These are phyloP conservation scores for Inosperma sp. DNA, from an alignment of 768 basidiomycete species.

Conservation along the genomic window DNA sequence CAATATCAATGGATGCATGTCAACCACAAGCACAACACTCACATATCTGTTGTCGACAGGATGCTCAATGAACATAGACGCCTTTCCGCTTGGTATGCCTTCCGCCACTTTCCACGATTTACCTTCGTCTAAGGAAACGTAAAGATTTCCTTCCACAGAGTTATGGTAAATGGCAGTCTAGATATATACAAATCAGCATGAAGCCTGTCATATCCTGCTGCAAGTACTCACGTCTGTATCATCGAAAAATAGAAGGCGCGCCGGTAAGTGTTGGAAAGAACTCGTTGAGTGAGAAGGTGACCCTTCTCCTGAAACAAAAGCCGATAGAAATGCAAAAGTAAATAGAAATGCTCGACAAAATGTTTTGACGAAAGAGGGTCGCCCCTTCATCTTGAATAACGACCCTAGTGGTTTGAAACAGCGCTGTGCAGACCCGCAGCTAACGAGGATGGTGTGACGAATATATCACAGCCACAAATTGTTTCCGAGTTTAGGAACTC, in stretches of 20 bases:
- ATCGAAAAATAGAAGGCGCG: conserved; percentile 85
- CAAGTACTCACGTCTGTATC: conserved; percentile 53
- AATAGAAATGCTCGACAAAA: conserved; percentile 16
- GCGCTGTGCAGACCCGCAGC: not conserved
- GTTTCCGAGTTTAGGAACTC: conserved; percentile 12
- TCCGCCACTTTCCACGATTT: conserved; percentile 54
- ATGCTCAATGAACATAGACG: conserved; percentile 76
- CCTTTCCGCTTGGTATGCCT: conserved; percentile 52
- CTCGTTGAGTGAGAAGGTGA: conserved; percentile 45
- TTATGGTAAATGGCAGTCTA: conserved; percentile 80
- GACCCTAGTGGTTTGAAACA: conserved; percentile 17
- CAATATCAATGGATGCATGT: conserved; percentile 1
- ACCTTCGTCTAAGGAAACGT: conserved; percentile 85
- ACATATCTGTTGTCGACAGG: conserved; percentile 80
- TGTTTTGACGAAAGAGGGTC: conserved; percentile 14
- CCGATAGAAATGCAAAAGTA: conserved; percentile 12
- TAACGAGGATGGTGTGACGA: conserved; percentile 16
- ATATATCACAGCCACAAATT: conserved; percentile 17
- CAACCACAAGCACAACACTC: conserved; percentile 19
- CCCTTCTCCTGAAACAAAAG: conserved; percentile 20
- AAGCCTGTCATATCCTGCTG: not conserved
- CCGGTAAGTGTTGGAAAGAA: conserved; percentile 68
- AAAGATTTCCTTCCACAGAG: conserved; percentile 57
- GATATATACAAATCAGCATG: conserved; percentile 8
- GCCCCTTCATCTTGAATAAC: conserved; percentile 13